Evolutionary conservation across 169 alveolate species (phyloP).

Genomic region (Plasmodium cynomolgi): DNA sequence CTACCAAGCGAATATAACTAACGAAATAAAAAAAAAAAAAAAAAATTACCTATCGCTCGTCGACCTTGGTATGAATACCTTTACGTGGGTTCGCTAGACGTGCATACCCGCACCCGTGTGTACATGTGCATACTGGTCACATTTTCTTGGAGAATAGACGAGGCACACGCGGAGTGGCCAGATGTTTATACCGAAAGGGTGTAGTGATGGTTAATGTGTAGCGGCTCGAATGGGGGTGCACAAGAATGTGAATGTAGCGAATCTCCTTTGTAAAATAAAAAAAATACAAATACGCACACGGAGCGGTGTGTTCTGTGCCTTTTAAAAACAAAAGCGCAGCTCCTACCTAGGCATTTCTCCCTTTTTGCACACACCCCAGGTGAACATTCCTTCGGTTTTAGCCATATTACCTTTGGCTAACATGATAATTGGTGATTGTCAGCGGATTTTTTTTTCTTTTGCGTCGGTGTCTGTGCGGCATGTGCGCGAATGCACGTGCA

Average conservation of each 20-base stretch:
- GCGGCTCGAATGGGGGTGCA: not conserved
- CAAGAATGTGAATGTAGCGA: not conserved
- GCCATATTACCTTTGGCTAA: not conserved
- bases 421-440: not conserved
- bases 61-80: not conserved
- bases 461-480: not conserved
- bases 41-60: not conserved
- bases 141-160: not conserved
- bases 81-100: not conserved
- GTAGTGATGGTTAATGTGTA: not conserved
- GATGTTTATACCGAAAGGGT: not conserved
- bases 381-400: not conserved
- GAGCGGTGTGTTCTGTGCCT: not conserved
- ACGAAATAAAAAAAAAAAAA: not conserved
- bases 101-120: not conserved
- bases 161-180: not conserved
- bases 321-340: not conserved
- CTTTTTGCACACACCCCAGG: not conserved
- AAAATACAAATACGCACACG: not conserved
- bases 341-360: not conserved
- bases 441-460: not conserved
- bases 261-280: not conserved
- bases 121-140: not conserved
- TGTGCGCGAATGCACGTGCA: not conserved
- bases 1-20: not conserved